A percentile compares a stretch with the other conserved stretches of the same genome.
phyloP scores from a whole-genome alignment of 306 rosid species.

The Myrica gale region DNA sequence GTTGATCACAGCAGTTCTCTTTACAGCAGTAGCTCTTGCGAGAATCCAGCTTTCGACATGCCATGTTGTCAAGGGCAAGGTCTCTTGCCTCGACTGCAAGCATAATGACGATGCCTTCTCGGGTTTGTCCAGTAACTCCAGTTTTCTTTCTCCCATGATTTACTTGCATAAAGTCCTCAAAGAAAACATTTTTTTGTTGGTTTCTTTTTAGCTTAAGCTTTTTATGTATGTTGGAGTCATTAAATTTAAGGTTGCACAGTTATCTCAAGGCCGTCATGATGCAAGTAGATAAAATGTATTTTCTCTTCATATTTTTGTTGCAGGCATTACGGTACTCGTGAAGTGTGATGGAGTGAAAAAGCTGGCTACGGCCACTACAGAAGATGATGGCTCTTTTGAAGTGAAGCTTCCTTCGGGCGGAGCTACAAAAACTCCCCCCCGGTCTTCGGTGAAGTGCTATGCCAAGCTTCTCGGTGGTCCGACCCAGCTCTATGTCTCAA shows the following conservation, averaged over 20 bases:
- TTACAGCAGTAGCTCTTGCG: conserved; percentile 40
- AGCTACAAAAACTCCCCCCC: conserved; percentile 5
- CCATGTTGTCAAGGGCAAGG: conserved; percentile 53
- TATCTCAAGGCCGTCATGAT: too few relatives aligned
- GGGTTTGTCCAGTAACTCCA: conserved; percentile 40
- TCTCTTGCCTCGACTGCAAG: conserved; percentile 71
- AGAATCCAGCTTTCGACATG: conserved; percentile 41
- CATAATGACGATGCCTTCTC: conserved; percentile 42
- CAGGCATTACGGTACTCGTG: conserved; percentile 60
- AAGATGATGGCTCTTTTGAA: conserved; percentile 61
- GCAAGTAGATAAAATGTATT: too few relatives aligned
- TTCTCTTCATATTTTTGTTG: neutral
- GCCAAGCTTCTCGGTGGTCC: conserved; percentile 69
- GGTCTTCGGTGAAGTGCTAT: conserved; percentile 34
- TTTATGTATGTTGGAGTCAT: too few relatives aligned
- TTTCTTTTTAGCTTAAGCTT: neutral
- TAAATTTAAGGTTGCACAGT: too few relatives aligned
- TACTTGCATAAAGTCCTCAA: neutral
- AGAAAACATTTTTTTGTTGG: neutral
- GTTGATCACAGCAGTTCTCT: conserved; percentile 38
- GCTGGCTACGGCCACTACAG: conserved; percentile 42
- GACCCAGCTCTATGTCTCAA: conserved; percentile 48
- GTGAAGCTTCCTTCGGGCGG: conserved; percentile 39
- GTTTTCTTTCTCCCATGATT: neutral
- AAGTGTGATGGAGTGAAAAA: conserved; percentile 59